Conservation (phyloP, 768 basidiomycete species). For the Crepidotus variabilis region DNA sequence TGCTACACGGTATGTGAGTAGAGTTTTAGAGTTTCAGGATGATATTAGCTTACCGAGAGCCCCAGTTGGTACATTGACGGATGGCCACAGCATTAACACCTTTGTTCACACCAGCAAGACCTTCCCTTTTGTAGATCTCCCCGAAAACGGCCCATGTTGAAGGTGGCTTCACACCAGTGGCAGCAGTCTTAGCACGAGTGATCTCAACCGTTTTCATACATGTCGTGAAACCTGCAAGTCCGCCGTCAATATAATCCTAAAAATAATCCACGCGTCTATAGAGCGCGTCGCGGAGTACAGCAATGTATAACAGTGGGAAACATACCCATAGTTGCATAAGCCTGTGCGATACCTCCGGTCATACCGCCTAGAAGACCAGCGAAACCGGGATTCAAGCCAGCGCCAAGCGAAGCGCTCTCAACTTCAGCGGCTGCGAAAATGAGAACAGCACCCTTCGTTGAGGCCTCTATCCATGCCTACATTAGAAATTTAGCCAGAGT, state of each 20-base stretch:
- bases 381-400: conserved; percentile 75
- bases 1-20: conserved; percentile 43
- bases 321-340: conserved; percentile 99
- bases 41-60: conserved; percentile 61
- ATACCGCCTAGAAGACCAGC: conserved; percentile 95
- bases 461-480: conserved; percentile 99
- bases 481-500: conserved; percentile 1
- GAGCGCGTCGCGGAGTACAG: neutral
- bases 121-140: conserved; percentile 92
- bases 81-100: conserved; percentile 95
- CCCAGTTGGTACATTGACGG: conserved; percentile 93
- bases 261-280: neutral
- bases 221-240: conserved; percentile 82
- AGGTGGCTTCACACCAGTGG: conserved; percentile 78
- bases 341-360: conserved; percentile 96
- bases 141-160: conserved; percentile 93
- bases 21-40: neutral
- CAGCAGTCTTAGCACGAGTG: conserved; percentile 90
- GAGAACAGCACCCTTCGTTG: conserved; percentile 95
- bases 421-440: conserved; percentile 96
- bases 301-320: conserved; percentile 13
- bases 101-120: conserved; percentile 96
- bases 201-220: conserved; percentile 99
- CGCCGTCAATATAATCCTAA: neutral
- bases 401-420: conserved; percentile 57